Evolutionary conservation across 2,329 filamentous ascomycete species (phyloP).

Genomic region (Scortechinia acanthostroma): DNA sequence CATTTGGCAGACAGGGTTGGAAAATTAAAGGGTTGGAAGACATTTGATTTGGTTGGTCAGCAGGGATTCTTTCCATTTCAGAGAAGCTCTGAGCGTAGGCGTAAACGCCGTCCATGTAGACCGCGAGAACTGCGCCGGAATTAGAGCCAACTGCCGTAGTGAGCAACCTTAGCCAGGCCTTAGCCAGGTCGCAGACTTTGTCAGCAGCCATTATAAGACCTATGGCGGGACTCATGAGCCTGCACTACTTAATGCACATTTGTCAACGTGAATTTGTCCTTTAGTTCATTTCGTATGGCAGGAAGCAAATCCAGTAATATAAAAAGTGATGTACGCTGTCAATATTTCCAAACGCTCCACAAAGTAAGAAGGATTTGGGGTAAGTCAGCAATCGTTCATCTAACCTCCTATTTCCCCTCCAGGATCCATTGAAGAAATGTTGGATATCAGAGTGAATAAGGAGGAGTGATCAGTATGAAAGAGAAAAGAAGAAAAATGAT

Average conservation of each 20-base stretch:
- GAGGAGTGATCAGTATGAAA: not conserved
- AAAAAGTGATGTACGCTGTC: not conserved
- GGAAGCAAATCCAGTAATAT: too few relatives aligned
- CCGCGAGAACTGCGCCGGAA: not conserved
- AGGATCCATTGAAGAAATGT: not conserved
- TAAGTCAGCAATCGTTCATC: not conserved
- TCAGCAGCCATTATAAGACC: too few relatives aligned
- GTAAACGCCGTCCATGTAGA: not conserved
- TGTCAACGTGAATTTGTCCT: too few relatives aligned
- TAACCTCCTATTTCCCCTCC: constrained; percentile 2
- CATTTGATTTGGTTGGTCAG: constrained; percentile 1
- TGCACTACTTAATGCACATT: too few relatives aligned
- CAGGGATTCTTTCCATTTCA: not conserved
- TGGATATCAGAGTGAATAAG: constrained; percentile 1
- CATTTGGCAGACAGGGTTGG: not conserved
- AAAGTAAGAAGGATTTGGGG: not conserved
- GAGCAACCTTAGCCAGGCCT: not conserved
- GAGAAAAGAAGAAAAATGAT: not conserved
- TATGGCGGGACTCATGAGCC: too few relatives aligned
- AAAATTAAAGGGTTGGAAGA: not conserved
- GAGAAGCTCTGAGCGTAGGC: not conserved
- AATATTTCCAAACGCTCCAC: constrained; percentile 2
- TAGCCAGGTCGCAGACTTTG: too few relatives aligned
- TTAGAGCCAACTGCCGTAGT: not conserved
- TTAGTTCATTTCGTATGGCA: too few relatives aligned